Conservation (phyloP, 495 filamentous ascomycete species). For the Entonaema liquescens region DNA sequence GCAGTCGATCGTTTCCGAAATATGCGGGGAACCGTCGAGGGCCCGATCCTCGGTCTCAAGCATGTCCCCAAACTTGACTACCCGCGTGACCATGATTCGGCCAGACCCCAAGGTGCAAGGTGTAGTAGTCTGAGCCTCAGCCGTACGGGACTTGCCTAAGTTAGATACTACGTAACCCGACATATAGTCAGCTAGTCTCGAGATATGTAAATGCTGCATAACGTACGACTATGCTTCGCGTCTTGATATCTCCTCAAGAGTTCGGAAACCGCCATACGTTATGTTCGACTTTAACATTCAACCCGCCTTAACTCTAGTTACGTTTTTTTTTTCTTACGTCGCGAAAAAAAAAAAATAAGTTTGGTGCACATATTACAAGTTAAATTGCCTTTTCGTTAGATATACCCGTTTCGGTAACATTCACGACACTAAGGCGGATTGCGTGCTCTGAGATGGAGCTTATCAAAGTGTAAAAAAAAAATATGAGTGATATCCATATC, state of each 20-base stretch:
- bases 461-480: slow-evolving; percentile 7
- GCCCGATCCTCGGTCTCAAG: slow-evolving; percentile 16
- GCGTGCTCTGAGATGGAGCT: background rate
- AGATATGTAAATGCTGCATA: background rate
- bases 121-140: no score
- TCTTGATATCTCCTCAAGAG: background rate
- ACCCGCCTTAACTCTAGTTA: no score
- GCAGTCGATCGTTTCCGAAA: slow-evolving; percentile 12
- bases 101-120: slow-evolving; percentile 1
- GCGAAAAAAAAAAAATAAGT: background rate
- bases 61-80: background rate
- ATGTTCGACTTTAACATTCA: background rate
- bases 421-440: slow-evolving; percentile 5
- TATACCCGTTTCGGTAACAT: background rate
- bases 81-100: slow-evolving; percentile 12
- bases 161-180: no score
- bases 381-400: background rate
- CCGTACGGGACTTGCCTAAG: no score
- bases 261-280: background rate
- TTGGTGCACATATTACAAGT: background rate
- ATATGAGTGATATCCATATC: slow-evolving; percentile 6
- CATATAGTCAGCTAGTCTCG: background rate
- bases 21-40: slow-evolving; percentile 31
- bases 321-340: background rate
- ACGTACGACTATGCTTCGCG: background rate